Conservation (phyloP, 2,329 filamentous ascomycete species). For the Alternaria novae-zelandiae region DNA sequence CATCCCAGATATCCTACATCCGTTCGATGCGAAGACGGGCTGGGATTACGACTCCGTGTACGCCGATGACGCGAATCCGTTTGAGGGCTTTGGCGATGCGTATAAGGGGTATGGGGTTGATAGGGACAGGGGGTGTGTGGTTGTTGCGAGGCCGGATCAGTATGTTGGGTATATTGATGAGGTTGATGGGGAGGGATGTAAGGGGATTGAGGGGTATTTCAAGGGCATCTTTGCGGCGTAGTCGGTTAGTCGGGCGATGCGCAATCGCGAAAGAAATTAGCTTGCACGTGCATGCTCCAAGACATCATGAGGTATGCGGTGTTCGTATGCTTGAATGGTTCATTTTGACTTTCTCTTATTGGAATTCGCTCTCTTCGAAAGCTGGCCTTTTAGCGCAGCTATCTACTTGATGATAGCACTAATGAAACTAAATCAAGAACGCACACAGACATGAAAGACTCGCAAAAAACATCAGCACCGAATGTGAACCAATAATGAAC, state of each 20-base stretch:
- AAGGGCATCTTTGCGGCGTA: constrained; percentile 33
- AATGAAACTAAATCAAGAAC: neutral
- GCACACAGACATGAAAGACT: neutral
- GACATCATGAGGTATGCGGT: neutral
- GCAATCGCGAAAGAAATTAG: no score
- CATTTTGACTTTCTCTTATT: no score
- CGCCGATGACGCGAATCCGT: constrained; percentile 55
- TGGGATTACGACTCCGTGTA: constrained; percentile 55
- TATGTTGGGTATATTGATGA: constrained; percentile 61
- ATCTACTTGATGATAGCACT: neutral
- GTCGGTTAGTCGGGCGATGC: neutral
- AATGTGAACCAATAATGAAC: accelerated
- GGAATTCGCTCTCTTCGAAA: neutral
- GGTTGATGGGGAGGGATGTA: constrained; percentile 39
- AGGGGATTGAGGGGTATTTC: constrained; percentile 42
- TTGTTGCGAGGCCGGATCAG: constrained; percentile 71
- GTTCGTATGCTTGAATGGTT: no score
- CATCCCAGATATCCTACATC: constrained; percentile 53
- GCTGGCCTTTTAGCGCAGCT: neutral
- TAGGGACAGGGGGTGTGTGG: constrained; percentile 60
- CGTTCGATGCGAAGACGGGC: constrained; percentile 48
- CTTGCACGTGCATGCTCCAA: no score
- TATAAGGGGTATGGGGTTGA: constrained; percentile 67
- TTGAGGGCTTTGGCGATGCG: constrained; percentile 53
- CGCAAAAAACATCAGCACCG: neutral